These are phyloP conservation scores for Microcos paniculata DNA, from an alignment of 345 rosid genomes.

Conservation along the genomic window DNA sequence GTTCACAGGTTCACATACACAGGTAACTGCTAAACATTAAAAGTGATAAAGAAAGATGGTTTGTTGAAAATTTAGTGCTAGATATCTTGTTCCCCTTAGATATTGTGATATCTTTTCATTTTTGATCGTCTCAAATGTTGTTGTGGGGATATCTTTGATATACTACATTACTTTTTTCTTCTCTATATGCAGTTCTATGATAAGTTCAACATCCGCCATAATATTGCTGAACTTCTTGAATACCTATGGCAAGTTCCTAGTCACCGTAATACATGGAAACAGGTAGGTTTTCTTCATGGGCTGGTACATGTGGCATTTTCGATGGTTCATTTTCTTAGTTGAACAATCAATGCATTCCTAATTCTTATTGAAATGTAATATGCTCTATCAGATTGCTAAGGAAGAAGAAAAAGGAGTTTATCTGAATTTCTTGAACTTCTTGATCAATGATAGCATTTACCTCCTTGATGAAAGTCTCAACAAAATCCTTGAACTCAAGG, in stretches of 20 bases:
- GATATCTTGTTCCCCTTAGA: not conserved
- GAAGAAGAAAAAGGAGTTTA: slow-evolving; percentile 99
- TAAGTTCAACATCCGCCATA: slow-evolving; percentile 96
- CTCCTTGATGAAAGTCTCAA: slow-evolving; percentile 98
- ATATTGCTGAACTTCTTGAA: slow-evolving; percentile 96
- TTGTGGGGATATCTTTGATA: not conserved
- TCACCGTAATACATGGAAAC: slow-evolving; percentile 96
- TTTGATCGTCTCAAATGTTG: not conserved
- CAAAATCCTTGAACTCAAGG: slow-evolving; percentile 94
- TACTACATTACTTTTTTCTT: not conserved
- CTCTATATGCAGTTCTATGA: slow-evolving; percentile 78
- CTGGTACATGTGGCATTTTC: not conserved
- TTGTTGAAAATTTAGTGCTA: not conserved
- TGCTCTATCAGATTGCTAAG: slow-evolving; percentile 79
- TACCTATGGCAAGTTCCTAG: slow-evolving; percentile 99
- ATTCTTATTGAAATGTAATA: not conserved
- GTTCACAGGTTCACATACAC: slow-evolving; percentile 98
- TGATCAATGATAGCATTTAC: slow-evolving; percentile 94
- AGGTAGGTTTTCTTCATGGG: slow-evolving; percentile 46
- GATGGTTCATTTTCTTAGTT: slow-evolving; percentile 5
- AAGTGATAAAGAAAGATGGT: not conserved
- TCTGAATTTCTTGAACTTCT: slow-evolving; percentile 94
- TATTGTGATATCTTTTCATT: not conserved
- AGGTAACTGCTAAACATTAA: slow-evolving; percentile 49
- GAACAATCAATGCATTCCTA: not conserved